These are phyloP conservation scores for Backusella westeae DNA, from an alignment of 192 early-diverging fungal genomes.

Conservation along the genomic window DNA sequence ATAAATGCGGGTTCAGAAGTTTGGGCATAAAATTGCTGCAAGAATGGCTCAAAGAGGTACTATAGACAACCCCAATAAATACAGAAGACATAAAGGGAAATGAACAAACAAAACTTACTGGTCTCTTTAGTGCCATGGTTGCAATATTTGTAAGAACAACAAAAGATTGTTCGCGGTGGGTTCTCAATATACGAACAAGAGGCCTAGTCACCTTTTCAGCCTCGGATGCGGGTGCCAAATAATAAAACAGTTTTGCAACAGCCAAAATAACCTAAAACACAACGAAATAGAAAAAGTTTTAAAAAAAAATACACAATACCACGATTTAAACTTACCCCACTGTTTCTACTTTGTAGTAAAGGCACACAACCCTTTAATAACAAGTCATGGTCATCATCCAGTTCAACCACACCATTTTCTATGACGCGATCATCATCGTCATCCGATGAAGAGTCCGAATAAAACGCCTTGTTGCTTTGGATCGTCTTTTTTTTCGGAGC, in stretches of 20 bases:
- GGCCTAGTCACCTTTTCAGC: constrained; percentile 62
- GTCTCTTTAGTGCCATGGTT: constrained; percentile 66
- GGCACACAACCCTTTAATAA: constrained; percentile 65
- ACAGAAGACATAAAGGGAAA: background rate
- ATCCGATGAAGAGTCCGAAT: constrained; percentile 23
- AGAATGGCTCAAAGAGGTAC: constrained; percentile 66
- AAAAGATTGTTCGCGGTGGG: constrained; percentile 75
- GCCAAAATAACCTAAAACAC: constrained; percentile 59
- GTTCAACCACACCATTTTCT: constrained; percentile 25
- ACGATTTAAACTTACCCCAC: constrained; percentile 47
- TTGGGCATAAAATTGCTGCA: constrained; percentile 80
- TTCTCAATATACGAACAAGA: constrained; percentile 72
- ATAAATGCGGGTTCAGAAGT: constrained; percentile 77
- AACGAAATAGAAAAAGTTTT: no score
- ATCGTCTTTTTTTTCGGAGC: constrained; percentile 3
- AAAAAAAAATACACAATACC: no score
- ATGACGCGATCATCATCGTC: constrained; percentile 2
- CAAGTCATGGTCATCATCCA: constrained; percentile 83
- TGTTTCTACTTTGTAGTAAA: constrained; percentile 83
- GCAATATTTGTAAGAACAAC: constrained; percentile 75
- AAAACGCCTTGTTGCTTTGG: constrained; percentile 40
- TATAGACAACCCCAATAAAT: constrained; percentile 8
- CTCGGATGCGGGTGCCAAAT: constrained; percentile 59
- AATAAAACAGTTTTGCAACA: constrained; percentile 64
- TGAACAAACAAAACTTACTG: constrained; percentile 36